Evolutionary conservation across 495 filamentous ascomycete genomes (phyloP), one percentile per base, ranked within the genome.

Genomic region (Penicillium goetzii): DNA sequence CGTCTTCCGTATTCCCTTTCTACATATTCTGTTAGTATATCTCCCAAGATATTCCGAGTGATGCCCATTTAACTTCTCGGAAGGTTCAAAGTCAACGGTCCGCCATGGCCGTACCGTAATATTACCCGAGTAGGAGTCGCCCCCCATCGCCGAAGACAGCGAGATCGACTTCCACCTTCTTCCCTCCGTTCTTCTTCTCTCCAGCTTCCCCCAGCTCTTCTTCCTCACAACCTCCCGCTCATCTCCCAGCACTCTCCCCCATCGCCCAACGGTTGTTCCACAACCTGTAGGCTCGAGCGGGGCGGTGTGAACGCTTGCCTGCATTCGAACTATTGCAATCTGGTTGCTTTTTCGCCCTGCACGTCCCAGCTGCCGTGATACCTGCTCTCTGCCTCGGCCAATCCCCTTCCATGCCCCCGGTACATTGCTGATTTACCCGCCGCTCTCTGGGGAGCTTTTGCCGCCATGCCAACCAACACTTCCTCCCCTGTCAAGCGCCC

Each of bases 401-500:
- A 73, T 73, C 71, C 66, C 68, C 69, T 63, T 71, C 68, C 64
- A 71, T 65, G 65, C 56, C 52, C 68, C 34, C 67, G 65, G 65
- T 61, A 58, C 54, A 56, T 65, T 56, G 55, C 51, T 66, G 64
- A 71, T 67, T 55, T 71, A 67, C 62, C 64, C 66, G 63, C 63
- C 65, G 63, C 47, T 68, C 64, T 45, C 58, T 41, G 38, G 53
- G 61, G 61, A 56, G 60, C 57, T 59, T 56, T 62, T 69, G 62
- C 68, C 71, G 72, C 73, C 70, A 80, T 80, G 77, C 77, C 77
- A 63, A 78, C 70, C 67, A 76, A 65, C 58, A 77, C 74, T n/a
- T 72, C 78, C 17, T 81, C 80, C 58, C 78, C 80, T 36, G 76
- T 78, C 59, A 82, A 80, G 74, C 78, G 80, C 68, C 80, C 80